Evolutionary conservation across 1,284 basidiomycete species (phyloP), one percentile per base, ranked within the genome.

Genomic region (Tranzscheliella williamsii): DNA sequence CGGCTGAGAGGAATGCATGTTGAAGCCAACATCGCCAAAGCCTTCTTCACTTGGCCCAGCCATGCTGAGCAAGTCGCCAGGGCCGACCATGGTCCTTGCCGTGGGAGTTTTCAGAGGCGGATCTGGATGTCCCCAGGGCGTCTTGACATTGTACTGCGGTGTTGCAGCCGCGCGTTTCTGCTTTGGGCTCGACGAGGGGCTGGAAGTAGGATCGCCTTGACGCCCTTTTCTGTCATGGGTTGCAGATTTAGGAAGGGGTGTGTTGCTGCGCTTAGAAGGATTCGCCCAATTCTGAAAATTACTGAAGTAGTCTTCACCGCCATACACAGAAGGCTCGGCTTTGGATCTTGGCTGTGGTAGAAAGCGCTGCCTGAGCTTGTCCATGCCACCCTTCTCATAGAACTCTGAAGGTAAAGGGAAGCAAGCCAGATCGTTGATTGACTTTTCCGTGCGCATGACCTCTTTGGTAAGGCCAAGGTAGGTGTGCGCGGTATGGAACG

Each of bases 401-500:
- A 98, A 99, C 0, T 85, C 85, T 20, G 85, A 80, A 0, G 94
- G 93, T 1, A 99, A 82, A 4, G 94, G 93, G 78, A 96, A 91
- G 56, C 91, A 93, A 12, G 95, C 94, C 53, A 96, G 87, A 53
- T 92, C 87, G 73, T 99, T 99, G 78, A 99, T 92, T 0, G 90
- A 87, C 72, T 95, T 90, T 80, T 99, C 94, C 0, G 94, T 94
- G 22, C 91, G 86, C 42, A 98, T 86, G 11, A 98, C 90, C 79
- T 99, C 94, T 22, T 87, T 87, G 0, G 94, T 99, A 40, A 99
- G 79, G 2, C 94, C 94, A 7, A 99, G 85, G 78, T 96, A 99
- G 73, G 89, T 89, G 79, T 98, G 94, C 0, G 95, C 92, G 26
- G 89, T 88, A 75, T 86, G 83, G 81, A 99, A 97, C 0, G 95